Evolutionary conservation across 2,329 filamentous ascomycete species (phyloP), one percentile per base, ranked within the genome.

Genomic region (Fusarium sp.): DNA sequence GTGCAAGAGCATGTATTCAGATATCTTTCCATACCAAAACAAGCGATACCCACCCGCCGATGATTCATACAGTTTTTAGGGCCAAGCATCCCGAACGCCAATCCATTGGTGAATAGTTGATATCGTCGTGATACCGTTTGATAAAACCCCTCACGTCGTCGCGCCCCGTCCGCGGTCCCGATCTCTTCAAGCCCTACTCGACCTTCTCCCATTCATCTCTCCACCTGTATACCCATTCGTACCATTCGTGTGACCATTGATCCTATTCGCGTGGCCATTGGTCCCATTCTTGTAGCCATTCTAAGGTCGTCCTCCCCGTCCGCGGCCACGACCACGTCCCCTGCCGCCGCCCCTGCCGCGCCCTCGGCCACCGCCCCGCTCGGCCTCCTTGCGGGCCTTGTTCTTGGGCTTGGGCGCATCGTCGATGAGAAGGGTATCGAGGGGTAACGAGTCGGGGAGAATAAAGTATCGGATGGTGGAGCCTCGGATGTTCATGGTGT

Each of bases 391-490:
- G 82, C 96, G 91, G 30, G 97, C 96, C 91, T 99, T 99, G 87
- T 99, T 99, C 93, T 98, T 98, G 71, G 97, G 96, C 88, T 99
- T 99, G 61, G 96, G 95, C 80, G 95, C 92, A 85, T 99, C 97
- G 83, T 99, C 97, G 78, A 99, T 95, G 72, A 99, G 90, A 63
- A 99, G 90, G 45, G 96, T 98, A 84, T 99, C 97, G 75, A 99
- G 90, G 43, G 96, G 96, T 80, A 99, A 89, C 73, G 94, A 97
- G 86, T 99, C 97, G 66, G 97, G 97, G 12, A 99, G 92, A 82
- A 99, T 98, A 83, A 94, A 96, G 86, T 98, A 98, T 84, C 97
- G 92, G 83, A 99, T 97, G 22, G 95, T 98, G 71, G 94, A 97
- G 79, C 97, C 97, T 77, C 97, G 94, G 76, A 99, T 94, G 86